Conservation (phyloP, 2,329 filamentous ascomycete genomes). For the Helminthosporium solani region DNA sequence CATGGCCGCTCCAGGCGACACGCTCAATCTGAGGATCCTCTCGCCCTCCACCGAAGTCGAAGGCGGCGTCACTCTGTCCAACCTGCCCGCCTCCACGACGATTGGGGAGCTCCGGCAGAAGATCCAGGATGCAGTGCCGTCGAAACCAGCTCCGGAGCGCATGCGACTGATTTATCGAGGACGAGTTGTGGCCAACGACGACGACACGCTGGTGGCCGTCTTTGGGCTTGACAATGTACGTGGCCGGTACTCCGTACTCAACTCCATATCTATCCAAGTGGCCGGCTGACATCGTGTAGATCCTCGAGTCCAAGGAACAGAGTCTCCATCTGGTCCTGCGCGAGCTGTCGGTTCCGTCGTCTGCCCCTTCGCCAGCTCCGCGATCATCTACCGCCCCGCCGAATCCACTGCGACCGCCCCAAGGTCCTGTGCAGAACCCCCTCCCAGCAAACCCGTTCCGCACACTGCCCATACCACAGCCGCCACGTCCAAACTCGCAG, state of each 20-base stretch:
- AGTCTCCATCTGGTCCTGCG: constrained; percentile 43
- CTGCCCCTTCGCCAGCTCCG: constrained; percentile 20
- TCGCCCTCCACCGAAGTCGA: constrained; percentile 43
- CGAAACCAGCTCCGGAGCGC: constrained; percentile 37
- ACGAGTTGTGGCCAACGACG: constrained; percentile 52
- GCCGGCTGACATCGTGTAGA: constrained; percentile 18
- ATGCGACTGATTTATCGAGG: constrained; percentile 63
- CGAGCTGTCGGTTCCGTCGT: constrained; percentile 26
- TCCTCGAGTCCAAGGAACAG: constrained; percentile 38
- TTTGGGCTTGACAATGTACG: constrained; percentile 55
- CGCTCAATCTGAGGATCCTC: constrained; percentile 42
- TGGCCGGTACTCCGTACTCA: no score
- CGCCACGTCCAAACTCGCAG: constrained; percentile 29
- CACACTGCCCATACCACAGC: constrained; percentile 13
- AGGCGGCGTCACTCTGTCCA: constrained; percentile 32
- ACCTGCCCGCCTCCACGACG: constrained; percentile 44
- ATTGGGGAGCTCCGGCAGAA: constrained; percentile 55
- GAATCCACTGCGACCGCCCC: constrained; percentile 31
- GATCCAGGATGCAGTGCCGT: constrained; percentile 53
- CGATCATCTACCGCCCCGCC: constrained; percentile 42
- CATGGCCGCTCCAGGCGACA: constrained; percentile 26
- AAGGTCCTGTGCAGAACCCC: constrained; percentile 17
- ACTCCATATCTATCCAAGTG: no score
- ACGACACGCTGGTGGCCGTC: constrained; percentile 50
- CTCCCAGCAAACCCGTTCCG: constrained; percentile 37